These are phyloP conservation scores for Citeromyces hawaiiensis DNA, from an alignment of 1,139 yeast species.

Conservation along the genomic window DNA sequence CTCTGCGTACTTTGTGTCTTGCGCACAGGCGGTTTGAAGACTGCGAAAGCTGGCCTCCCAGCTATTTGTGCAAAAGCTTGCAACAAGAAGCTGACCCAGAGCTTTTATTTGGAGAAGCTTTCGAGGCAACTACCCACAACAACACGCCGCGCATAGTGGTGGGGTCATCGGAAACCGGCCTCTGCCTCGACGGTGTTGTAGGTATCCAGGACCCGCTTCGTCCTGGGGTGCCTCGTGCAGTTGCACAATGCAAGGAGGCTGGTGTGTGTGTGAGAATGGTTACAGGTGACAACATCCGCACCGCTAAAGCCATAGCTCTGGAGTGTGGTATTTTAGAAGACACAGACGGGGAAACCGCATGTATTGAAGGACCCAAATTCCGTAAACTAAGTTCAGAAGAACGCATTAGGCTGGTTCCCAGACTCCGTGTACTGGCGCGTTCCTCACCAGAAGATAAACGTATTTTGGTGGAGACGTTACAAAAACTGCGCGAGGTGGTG, in stretches of 20 bases:
- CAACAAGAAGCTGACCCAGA: conserved; percentile 31
- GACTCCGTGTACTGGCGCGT: conserved; percentile 75
- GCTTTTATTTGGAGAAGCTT: conserved; percentile 23
- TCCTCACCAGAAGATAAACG: conserved; percentile 95
- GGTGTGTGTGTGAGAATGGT: conserved; percentile 97
- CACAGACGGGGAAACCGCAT: conserved; percentile 41
- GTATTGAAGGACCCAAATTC: conserved; percentile 90
- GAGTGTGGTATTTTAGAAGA: conserved; percentile 67
- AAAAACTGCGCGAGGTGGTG: conserved; percentile 78
- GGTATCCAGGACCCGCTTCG: conserved; percentile 95
- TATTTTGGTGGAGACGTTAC: conserved; percentile 70
- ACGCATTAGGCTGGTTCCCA: conserved; percentile 49
- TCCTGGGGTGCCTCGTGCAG: conserved; percentile 83
- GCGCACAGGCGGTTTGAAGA: conserved; percentile 61
- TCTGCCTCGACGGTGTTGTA: conserved; percentile 56
- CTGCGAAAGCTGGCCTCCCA: conserved; percentile 53
- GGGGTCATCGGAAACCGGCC: conserved; percentile 15
- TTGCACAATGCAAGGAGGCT: conserved; percentile 70
- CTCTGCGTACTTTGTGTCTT: conserved; percentile 74
- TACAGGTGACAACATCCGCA: conserved; percentile 84
- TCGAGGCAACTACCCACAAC: conserved; percentile 7
- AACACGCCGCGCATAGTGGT: conserved; percentile 13
- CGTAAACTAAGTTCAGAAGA: conserved; percentile 51
- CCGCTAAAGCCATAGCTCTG: conserved; percentile 83
- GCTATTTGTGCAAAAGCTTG: conserved; percentile 18